Evolutionary conservation across 352 stramenopile species (phyloP).

Genomic region (Saprolegnia diclina): DNA sequence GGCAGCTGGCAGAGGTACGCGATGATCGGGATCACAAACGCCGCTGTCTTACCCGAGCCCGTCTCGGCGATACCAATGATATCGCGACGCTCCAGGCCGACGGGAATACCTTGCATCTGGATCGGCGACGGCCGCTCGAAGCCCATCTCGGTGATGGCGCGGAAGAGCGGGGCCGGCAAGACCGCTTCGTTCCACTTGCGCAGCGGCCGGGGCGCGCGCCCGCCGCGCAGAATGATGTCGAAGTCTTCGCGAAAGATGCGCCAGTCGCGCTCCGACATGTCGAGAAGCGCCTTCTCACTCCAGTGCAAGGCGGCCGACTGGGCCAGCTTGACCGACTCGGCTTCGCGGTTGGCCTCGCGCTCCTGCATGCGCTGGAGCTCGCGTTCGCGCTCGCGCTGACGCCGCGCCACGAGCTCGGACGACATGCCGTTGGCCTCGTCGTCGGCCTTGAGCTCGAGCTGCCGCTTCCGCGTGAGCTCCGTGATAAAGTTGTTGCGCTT

Average conservation of each 20-base stretch:
- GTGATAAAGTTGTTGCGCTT: constrained; percentile 87
- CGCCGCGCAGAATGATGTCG: constrained; percentile 94
- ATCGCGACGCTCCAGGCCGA: constrained; percentile 94
- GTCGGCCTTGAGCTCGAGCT: constrained; percentile 65
- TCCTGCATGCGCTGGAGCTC: constrained; percentile 68
- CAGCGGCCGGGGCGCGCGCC: constrained; percentile 88
- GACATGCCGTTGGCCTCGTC: constrained; percentile 64
- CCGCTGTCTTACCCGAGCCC: constrained; percentile 97
- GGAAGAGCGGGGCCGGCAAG: constrained; percentile 70
- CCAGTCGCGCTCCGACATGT: constrained; percentile 98
- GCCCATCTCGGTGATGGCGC: constrained; percentile 87
- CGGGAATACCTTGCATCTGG: constrained; percentile 96
- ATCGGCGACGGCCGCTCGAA: constrained; percentile 97
- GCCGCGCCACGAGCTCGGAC: constrained; percentile 48
- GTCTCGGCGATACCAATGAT: constrained; percentile 99
- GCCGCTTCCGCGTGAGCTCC: constrained; percentile 80
- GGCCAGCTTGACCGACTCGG: constrained; percentile 64
- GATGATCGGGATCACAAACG: constrained; percentile 97
- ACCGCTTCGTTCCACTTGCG: constrained; percentile 86
- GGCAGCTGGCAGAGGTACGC: constrained; percentile 93
- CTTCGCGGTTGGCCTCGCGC: constrained; percentile 48
- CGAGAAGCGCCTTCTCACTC: constrained; percentile 89
- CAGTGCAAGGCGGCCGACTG: constrained; percentile 85
- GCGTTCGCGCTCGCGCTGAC: constrained; percentile 63
- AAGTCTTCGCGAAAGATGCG: constrained; percentile 99